Conservation (phyloP, 2,329 filamentous ascomycete genomes). For the Ceratocystis papillata region DNA sequence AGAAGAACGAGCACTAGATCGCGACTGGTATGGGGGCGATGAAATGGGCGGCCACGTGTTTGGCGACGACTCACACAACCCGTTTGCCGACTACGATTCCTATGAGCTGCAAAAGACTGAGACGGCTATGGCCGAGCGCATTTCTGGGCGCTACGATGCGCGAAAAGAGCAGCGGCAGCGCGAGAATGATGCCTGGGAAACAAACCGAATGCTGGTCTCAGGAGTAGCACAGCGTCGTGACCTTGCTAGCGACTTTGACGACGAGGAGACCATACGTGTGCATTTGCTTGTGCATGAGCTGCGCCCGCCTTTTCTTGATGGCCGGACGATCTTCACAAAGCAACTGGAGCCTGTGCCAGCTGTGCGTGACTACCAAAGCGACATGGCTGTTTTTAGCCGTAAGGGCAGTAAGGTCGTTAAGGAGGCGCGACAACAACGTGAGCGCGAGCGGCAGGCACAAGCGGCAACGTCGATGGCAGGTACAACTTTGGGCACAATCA, state of each 20-base stretch:
- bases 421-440: slow-evolving; percentile 81
- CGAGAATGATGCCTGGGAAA: slow-evolving; percentile 96
- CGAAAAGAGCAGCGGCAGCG: slow-evolving; percentile 75
- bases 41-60: slow-evolving; percentile 72
- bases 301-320: slow-evolving; percentile 87
- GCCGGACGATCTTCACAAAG: slow-evolving; percentile 91
- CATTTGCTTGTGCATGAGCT: slow-evolving; percentile 90
- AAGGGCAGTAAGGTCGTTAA: slow-evolving; percentile 91
- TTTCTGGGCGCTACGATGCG: slow-evolving; percentile 56
- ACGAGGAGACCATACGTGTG: slow-evolving; percentile 79
- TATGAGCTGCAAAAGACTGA: slow-evolving; percentile 71
- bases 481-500: slow-evolving; percentile 83
- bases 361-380: slow-evolving; percentile 85
- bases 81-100: slow-evolving; percentile 66
- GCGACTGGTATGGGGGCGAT: slow-evolving; percentile 87
- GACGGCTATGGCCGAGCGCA: slow-evolving; percentile 65
- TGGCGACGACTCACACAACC: slow-evolving; percentile 86
- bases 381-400: slow-evolving; percentile 96
- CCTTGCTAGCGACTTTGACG: slow-evolving; percentile 72
- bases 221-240: slow-evolving; percentile 86
- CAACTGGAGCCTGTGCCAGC: slow-evolving; percentile 91
- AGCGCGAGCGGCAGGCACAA: slow-evolving; percentile 86
- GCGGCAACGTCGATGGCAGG: slow-evolving; percentile 88
- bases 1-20: slow-evolving; percentile 65
- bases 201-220: slow-evolving; percentile 94